Percentiles rank a stretch among this genome's conserved stretches.
Conservation (phyloP, 257 asterid species). For the Solanum lycopersicoides region DNA sequence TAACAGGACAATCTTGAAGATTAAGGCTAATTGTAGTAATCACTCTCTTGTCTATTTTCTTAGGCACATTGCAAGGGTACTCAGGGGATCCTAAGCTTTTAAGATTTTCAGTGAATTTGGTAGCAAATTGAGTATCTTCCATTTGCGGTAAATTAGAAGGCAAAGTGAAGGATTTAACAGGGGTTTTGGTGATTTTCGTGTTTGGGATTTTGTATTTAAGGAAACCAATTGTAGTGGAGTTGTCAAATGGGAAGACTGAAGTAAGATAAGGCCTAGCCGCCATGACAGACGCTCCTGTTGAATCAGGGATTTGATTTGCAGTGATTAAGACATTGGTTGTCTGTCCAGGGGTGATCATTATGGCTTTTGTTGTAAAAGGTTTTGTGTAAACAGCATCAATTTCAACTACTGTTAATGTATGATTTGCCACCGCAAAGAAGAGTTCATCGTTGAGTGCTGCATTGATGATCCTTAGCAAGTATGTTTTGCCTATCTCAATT, state of each 20-base stretch:
- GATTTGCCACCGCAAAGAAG: constrained; percentile 60
- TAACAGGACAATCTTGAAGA: constrained; percentile 68
- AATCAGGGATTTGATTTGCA: constrained; percentile 32
- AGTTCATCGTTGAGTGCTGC: constrained; percentile 72
- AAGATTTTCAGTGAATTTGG: constrained; percentile 21
- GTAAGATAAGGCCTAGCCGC: constrained; percentile 81
- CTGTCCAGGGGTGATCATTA: constrained; percentile 76
- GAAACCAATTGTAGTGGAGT: constrained; percentile 66
- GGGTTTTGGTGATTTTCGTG: neutral
- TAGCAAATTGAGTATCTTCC: constrained; percentile 54
- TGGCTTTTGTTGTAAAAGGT: constrained; percentile 50
- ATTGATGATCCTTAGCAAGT: constrained; percentile 66
- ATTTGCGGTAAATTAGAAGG: constrained; percentile 55
- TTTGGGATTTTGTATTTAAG: constrained; percentile 24
- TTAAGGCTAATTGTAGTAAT: constrained; percentile 50
- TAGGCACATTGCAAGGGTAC: constrained; percentile 68
- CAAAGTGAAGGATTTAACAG: constrained; percentile 16
- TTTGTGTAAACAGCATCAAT: constrained; percentile 62
- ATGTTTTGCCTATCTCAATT: constrained; percentile 55
- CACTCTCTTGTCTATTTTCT: constrained; percentile 33
- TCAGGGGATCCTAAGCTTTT: constrained; percentile 44
- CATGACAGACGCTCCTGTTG: constrained; percentile 31
- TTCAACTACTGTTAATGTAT: constrained; percentile 64
- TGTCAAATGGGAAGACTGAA: constrained; percentile 57
- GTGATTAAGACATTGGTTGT: constrained; percentile 59